These are phyloP conservation scores for Geosmithia flava DNA, from an alignment of 2,329 filamentous ascomycete species.

Conservation along the genomic window DNA sequence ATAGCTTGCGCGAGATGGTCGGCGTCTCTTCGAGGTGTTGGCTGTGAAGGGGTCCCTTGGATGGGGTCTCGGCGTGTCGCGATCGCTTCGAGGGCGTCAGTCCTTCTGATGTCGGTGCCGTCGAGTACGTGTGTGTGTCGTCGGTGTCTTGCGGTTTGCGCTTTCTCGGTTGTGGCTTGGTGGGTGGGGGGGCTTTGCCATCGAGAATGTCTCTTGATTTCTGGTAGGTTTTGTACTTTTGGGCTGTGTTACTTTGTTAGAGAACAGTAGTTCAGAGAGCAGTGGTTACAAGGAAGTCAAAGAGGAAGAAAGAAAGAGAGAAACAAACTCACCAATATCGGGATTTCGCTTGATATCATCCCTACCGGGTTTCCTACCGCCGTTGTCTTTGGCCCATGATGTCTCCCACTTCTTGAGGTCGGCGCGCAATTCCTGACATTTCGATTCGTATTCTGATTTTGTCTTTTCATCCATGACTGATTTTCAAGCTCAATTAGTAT, in stretches of 20 bases:
- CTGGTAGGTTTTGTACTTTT: constrained; percentile 69
- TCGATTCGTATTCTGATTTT: constrained; percentile 31
- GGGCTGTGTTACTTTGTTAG: constrained; percentile 31
- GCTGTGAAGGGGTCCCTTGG: constrained; percentile 22
- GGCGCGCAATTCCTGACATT: constrained; percentile 44
- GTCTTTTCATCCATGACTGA: constrained; percentile 31
- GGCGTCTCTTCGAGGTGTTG: constrained; percentile 37
- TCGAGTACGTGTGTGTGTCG: constrained; percentile 9
- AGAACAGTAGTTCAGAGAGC: too few relatives aligned
- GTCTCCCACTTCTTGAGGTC: constrained; percentile 67
- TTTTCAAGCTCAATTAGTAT: background rate
- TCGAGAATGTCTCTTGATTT: constrained; percentile 46
- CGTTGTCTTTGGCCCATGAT: constrained; percentile 48
- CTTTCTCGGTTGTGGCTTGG: constrained; percentile 7
- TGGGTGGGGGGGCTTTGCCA: constrained; percentile 33
- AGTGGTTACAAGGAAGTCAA: background rate
- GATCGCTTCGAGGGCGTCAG: constrained; percentile 38
- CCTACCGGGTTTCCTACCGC: constrained; percentile 56
- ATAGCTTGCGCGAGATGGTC: constrained; percentile 42
- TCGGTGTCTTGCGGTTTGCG: background rate
- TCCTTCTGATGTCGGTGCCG: constrained; percentile 10
- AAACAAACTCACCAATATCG: constrained; percentile 46
- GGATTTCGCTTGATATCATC: constrained; percentile 67
- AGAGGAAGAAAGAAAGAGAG: background rate
- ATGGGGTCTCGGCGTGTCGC: constrained; percentile 34